Evolutionary conservation across 129 eudicot genomes (phyloP), one percentile per base, ranked within the genome.

Genomic region (Sambucus nigra): DNA sequence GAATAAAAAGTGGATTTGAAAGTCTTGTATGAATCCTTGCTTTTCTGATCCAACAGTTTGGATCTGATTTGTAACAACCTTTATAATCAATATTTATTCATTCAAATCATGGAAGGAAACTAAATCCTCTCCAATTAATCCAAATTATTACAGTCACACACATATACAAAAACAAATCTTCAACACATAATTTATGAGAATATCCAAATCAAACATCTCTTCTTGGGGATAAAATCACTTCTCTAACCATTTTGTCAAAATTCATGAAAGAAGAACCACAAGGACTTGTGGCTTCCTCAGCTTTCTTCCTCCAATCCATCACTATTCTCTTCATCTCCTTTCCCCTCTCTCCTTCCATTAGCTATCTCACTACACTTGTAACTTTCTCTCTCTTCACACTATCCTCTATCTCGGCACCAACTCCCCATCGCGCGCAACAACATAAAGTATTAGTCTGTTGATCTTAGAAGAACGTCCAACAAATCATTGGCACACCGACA

Each of bases 241-340:
- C 64, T 22, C 14, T 9, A 3, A 63, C 19, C 35, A 63, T 14
- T 21, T 48, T 63, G 28, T 63, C 59, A 24, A 63, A 38, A 24
- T 63, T 51, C 49, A 27, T 1, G 24, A n/a, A 63, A 15, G 45
- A 25, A 19, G 48, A 33, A 33, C 9, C 28, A 51, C 9, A 0
- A 19, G 68, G 24, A 17, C 26, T 45, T 7, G 25, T 20, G 3
- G 68, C 59, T 16, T 51, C 38, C 17, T 48, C 35, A 17, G 49
- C 59, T 35, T 45, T 24, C 48, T 51, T 50, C 50, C 51, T 63
- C 68, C 58, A 63, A 38, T 63, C 68, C 59, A 51, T 7, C 17
- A 44, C 59, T 14, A n/a, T 50, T 38, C 0, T 23, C 59, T 48
- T 63, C 40, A 32, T 63, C 21, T 50, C 57, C 31, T 49, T 51